Evolutionary conservation across 1,139 yeast genomes (phyloP).

Genomic region (Neolecta irregularis): DNA sequence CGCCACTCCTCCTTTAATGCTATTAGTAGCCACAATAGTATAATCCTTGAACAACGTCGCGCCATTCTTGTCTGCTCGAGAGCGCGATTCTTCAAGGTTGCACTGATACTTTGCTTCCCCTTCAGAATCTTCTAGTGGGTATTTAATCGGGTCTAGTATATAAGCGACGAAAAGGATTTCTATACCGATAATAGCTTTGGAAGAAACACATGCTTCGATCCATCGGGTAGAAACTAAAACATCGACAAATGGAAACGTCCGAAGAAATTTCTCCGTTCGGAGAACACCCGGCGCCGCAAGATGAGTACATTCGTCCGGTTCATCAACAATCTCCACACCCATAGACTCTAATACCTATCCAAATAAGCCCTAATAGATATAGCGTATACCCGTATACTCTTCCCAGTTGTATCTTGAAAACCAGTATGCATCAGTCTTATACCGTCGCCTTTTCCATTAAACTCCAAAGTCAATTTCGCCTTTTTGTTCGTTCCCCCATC

Average conservation of each 20-base stretch:
- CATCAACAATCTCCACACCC: conserved; percentile 22
- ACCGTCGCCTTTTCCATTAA: conserved; percentile 4
- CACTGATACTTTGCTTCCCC: conserved; percentile 17
- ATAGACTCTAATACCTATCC: conserved; percentile 17
- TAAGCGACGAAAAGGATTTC: conserved; percentile 4
- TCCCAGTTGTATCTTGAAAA: conserved; percentile 13
- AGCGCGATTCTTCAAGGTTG: conserved; percentile 23
- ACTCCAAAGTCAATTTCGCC: no score
- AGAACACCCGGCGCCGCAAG: conserved; percentile 58
- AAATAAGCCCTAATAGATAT: conserved; percentile 17
- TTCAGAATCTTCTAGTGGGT: conserved; percentile 14
- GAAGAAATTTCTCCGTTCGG: conserved; percentile 74
- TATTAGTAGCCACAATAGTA: conserved; percentile 42
- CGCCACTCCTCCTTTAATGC: conserved; percentile 52
- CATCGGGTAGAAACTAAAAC: conserved; percentile 26
- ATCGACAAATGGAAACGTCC: conserved; percentile 29
- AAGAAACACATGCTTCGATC: conserved; percentile 20
- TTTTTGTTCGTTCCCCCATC: not conserved
- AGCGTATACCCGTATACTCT: no score
- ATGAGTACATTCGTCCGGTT: conserved; percentile 22
- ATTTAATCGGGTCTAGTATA: conserved; percentile 19
- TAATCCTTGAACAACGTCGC: conserved; percentile 30
- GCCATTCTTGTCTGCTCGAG: conserved; percentile 22
- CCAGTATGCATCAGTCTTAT: conserved; percentile 1
- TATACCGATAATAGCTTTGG: conserved; percentile 12